Evolutionary conservation across 768 basidiomycete species (phyloP).

Genomic region (Coprinopsis marcescibilis): DNA sequence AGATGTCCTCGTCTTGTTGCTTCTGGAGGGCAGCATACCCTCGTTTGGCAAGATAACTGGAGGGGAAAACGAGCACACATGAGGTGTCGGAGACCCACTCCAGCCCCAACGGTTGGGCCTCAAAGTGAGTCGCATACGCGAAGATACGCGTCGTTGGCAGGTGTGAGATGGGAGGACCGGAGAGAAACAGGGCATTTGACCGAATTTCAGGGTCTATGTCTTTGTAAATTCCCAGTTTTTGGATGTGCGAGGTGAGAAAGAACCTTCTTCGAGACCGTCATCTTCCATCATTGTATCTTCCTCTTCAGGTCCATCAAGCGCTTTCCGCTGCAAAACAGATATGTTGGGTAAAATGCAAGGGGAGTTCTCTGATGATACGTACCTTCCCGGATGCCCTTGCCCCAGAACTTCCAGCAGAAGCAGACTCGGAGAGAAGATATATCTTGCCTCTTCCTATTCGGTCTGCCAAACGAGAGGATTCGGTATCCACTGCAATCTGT

Average conservation of each 20-base stretch:
- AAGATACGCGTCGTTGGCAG: conserved; percentile 75
- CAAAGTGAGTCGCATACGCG: conserved; percentile 77
- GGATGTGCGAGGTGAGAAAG: background rate
- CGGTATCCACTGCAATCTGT: background rate
- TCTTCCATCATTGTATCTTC: conserved; percentile 4
- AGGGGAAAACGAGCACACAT: conserved; percentile 71
- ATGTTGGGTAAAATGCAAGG: background rate
- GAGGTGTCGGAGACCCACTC: conserved; percentile 87
- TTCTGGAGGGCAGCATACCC: conserved; percentile 51
- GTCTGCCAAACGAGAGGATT: background rate
- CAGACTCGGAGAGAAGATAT: background rate
- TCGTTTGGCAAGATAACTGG: conserved; percentile 44
- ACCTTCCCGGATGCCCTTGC: background rate
- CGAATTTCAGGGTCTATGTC: conserved; percentile 43
- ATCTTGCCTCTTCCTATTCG: conserved; percentile 4
- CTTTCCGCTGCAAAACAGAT: background rate
- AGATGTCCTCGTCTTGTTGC: conserved; percentile 33
- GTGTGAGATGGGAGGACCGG: conserved; percentile 65
- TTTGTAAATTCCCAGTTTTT: background rate
- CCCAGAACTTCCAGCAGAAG: background rate
- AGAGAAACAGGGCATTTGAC: conserved; percentile 64
- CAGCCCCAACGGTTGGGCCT: conserved; percentile 64
- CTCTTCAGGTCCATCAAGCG: background rate
- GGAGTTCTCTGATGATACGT: background rate
- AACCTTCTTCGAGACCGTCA: conserved; percentile 1